Base-by-base conservation (phyloP, 2,329 filamentous ascomycete genomes). In the Dactylonectria macrodidyma region DNA sequence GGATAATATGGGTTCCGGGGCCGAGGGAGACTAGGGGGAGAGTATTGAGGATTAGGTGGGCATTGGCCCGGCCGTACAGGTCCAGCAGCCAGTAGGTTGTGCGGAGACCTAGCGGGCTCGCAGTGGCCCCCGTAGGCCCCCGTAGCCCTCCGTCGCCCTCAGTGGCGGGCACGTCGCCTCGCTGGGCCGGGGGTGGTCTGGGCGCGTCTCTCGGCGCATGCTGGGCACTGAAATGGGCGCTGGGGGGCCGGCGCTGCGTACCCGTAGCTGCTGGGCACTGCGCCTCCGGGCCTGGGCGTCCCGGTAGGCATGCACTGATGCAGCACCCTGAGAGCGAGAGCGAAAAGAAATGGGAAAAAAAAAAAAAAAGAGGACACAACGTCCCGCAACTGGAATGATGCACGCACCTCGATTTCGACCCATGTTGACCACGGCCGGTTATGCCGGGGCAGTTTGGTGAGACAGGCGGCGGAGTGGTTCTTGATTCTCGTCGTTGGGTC, bases 341-440 rank as follows among this genome's bases (percentile, higher is more conserved):
- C 22, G 19, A 61, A 36, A 52, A 24, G 44, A 36, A 52, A 24
- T 34, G 46, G 48, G 59, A 59, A 30, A 51, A 52, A 24, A 50
- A 51, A 51, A 59, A 26, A 47, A 59, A 55, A 36, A 51, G 65
- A 66, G 57, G 58, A 62, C 63, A 68, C 44, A 67, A 36, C 38
- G 65, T 48, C 66, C 19, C 65, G 50, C 62, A 62, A 62, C 67
- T 71, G 74, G 74, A 73, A 75, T 75, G 74, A 57, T 46, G 68
- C 70, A 87, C 85, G 78, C 81, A 88, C 86, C 86, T 81, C 86
- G 83, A 85, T 85, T 87, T 75, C 86, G 85, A 76, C 80, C 85
- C 86, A 88, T 88, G 71, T 81, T 86, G 70, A 66, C 66, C 46
- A 67, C 48, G 48, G 33, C 66, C 66, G 69, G 72, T 60, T 63